These are phyloP conservation scores for Herpotrichia juniperi DNA, from an alignment of 2,329 filamentous ascomycete species.

Conservation along the genomic window DNA sequence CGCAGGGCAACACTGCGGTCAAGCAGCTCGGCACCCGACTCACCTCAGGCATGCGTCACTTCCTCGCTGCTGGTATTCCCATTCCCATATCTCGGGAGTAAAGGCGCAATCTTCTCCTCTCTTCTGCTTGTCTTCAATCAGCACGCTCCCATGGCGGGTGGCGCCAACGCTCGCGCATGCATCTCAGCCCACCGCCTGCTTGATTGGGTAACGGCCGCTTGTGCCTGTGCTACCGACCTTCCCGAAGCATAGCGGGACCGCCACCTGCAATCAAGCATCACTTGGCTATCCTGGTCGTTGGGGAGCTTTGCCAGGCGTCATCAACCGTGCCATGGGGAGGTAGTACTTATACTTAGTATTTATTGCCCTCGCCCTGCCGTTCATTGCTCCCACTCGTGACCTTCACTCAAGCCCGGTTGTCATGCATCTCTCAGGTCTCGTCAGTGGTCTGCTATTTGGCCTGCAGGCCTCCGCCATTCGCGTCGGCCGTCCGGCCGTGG, in stretches of 20 bases:
- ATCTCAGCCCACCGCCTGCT: conserved; percentile 33
- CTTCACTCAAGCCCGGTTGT: not conserved
- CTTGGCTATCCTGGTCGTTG: conserved; percentile 19
- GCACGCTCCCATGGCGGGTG: not conserved
- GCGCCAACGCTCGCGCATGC: conserved; percentile 6
- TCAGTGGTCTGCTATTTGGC: conserved; percentile 28
- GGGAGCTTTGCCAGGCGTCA: conserved; percentile 19
- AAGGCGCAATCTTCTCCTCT: too few species aligned
- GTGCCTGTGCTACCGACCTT: conserved; percentile 31
- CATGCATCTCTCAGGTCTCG: conserved; percentile 34
- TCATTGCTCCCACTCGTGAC: conserved; percentile 6
- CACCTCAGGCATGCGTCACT: too few species aligned
- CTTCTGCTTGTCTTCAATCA: too few species aligned
- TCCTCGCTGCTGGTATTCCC: too few species aligned
- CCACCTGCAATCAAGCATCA: conserved; percentile 14
- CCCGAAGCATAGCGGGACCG: conserved; percentile 24
- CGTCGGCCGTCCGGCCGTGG: conserved; percentile 19
- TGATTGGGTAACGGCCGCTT: conserved; percentile 24
- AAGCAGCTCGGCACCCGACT: too few species aligned
- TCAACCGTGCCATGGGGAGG: conserved; percentile 4
- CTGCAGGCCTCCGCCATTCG: conserved; percentile 32
- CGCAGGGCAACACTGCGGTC: too few species aligned
- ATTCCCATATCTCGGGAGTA: too few species aligned
- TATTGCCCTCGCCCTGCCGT: conserved; percentile 1
- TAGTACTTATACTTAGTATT: too few species aligned